Evolutionary conservation across 768 basidiomycete species (phyloP).

Genomic region (Suillus clintonianus): DNA sequence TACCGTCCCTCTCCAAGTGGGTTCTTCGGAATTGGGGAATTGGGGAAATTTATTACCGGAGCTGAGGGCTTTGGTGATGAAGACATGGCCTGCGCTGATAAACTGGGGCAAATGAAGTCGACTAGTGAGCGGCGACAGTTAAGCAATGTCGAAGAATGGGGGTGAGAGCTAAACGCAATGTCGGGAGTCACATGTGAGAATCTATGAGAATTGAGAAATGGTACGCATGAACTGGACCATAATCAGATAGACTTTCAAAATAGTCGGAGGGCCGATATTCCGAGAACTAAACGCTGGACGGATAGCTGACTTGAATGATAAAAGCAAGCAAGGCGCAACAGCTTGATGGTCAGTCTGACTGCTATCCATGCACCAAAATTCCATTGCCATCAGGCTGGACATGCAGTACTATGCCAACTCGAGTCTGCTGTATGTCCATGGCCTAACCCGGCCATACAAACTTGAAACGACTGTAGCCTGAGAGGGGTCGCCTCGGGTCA

Average conservation of each 20-base stretch:
- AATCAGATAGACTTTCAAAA: neutral
- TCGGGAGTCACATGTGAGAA: neutral
- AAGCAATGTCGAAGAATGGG: neutral
- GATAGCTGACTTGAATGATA: too few species aligned
- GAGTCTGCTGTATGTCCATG: too few species aligned
- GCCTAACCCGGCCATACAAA: too few species aligned
- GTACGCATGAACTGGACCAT: neutral
- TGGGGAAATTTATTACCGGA: slow-evolving; percentile 36
- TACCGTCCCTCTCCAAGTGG: slow-evolving; percentile 69
- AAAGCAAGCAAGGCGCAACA: too few species aligned
- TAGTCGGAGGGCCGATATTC: neutral
- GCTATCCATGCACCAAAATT: too few species aligned
- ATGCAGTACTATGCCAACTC: too few species aligned
- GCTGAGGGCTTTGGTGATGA: neutral
- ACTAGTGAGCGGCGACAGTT: neutral
- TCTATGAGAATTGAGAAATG: neutral
- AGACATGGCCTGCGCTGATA: neutral
- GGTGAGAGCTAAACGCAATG: neutral
- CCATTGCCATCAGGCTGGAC: too few species aligned
- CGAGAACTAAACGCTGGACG: neutral
- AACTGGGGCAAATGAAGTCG: neutral
- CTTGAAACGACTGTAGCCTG: too few species aligned
- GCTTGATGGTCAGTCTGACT: too few species aligned
- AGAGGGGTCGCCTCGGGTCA: too few species aligned
- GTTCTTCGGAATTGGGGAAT: slow-evolving; percentile 62